Base-by-base conservation (phyloP, 257 asterid genomes). In the Nicotiana sylvestris region DNA sequence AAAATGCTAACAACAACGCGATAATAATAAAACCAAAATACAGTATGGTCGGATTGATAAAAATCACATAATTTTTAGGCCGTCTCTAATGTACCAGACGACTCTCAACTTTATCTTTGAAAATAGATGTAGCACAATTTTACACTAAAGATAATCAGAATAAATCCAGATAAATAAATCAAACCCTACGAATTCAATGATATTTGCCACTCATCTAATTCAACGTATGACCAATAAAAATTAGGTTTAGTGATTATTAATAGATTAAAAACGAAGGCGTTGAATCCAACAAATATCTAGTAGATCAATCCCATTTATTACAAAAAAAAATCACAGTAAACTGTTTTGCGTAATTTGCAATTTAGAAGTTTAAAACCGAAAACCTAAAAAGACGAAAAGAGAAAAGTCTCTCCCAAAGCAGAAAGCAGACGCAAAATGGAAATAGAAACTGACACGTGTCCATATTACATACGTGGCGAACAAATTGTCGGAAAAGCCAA, bases 401-500 rank as follows among this genome's bases (percentile, higher is more conserved):
- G 21, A 21, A 72, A 72, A 72, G 77, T 69, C 27, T 64, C 2
- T 8, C 27, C 32, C 53, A 30, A 17, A 35, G 33, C 8, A 35
- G 6, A 11, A 58, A 12, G 33, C 53, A 33, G 8, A 16, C 1
- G 2, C 21, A 53, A 55, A 57, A 37, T 32, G 3, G 9, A 80
- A 65, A 46, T 1, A 6, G 12, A 25, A 27, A 74, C 43, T 6
- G 9, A 27, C 80, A 69, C 60, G 69, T 62, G 83, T 76, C 46
- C 1, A 37, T 13, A 37, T 30, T 46, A 9, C 46, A 62, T 21
- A 76, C 86, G 85, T 81, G 85, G 56, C 32, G 66, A 82, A 76
- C 35, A 64, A 27, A 56, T 69, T 70, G 68, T 84, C 66, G 33
- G 18, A 49, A 78, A 87, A 80, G 77, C 66, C 85, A 81, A 88